Base-by-base conservation (phyloP, 1,139 yeast genomes). In the Debaryomyces sp. region DNA sequence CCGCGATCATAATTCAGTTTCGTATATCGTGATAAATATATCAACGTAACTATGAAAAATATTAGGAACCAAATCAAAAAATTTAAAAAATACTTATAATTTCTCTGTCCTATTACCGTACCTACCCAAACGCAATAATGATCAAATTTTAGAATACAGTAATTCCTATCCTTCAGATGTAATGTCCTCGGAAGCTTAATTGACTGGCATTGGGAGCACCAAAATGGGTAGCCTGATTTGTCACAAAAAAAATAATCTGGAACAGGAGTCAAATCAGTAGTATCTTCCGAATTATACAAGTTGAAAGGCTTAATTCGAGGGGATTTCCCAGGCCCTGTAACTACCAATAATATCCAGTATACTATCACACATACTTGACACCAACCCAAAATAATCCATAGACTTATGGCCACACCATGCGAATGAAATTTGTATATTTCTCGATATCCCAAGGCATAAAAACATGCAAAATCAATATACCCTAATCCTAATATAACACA, bases 101-200 rank as follows among this genome's bases (percentile, higher is more conserved):
- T 87, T 38, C 63, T 58, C 49, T 75, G 73, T 0, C 89, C 91
- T 23, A 87, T 74, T 2, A 77, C 77, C 0, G 71, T 61, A 0
- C 90, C 90, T 4, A 86, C 63, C 82, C 85, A 85, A 2, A 80
- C 55, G 60, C 94, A 87, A 56, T 73, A 82, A 60, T 87, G 94
- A 60, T 87, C 94, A 60, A 82, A 81, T 49, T 77, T 70, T 1
- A 83, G 77, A 0, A 85, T 77, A 55, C 87, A 83, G 35, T 61
- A 58, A 0, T 70, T 69, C 47, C 64, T 45, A 41, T 73, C 69
- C 18, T 73, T 71, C 52, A 86, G 83, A 58, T 82, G 90, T 52
- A 78, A 85, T 1, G 82, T 58, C 47, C 92, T 66, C 9, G 78
- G 73, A 1, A 78, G 62, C 56, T 82, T 84, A 18, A 85, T 66